phyloP scores from a whole-genome alignment of 495 filamentous ascomycete genomes.

The Penicillium ucsense region DNA sequence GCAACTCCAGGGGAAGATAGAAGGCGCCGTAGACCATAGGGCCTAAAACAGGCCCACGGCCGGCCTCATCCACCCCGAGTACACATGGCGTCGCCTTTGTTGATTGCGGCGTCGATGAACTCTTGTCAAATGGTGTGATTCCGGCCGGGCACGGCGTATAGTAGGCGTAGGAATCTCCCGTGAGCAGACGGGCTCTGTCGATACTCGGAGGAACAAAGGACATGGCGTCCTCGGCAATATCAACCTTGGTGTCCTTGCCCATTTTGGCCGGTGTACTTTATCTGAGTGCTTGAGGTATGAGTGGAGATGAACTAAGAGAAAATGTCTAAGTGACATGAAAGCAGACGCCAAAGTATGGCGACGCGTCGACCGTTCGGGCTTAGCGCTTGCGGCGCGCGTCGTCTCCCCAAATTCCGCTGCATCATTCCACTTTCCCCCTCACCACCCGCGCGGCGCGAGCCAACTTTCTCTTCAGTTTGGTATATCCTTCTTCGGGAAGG shows the following conservation, averaged over 20 bases:
- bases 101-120: slow-evolving; percentile 6
- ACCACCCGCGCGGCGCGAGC: neutral
- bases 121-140: slow-evolving; percentile 30
- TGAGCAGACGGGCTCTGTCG: slow-evolving; percentile 45
- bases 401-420: slow-evolving; percentile 18
- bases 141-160: slow-evolving; percentile 59
- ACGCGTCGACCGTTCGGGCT: slow-evolving; percentile 36
- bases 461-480: neutral
- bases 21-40: slow-evolving; percentile 96
- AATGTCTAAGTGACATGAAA: neutral
- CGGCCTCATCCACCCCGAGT: slow-evolving; percentile 91
- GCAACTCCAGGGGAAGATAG: slow-evolving; percentile 62
- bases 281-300: neutral
- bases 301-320: neutral
- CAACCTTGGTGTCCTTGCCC: neutral
- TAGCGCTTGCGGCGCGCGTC: slow-evolving; percentile 29
- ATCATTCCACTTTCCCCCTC: slow-evolving; percentile 18
- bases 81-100: slow-evolving; percentile 43
- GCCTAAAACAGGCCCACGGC: slow-evolving; percentile 86
- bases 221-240: slow-evolving; percentile 3
- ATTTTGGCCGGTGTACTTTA: neutral
- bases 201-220: slow-evolving; percentile 77
- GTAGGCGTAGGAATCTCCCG: slow-evolving; percentile 74
- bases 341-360: slow-evolving; percentile 5
- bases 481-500: neutral